phyloP scores from a whole-genome alignment of 2,329 filamentous ascomycete species.

The Fusarium dimerum region DNA sequence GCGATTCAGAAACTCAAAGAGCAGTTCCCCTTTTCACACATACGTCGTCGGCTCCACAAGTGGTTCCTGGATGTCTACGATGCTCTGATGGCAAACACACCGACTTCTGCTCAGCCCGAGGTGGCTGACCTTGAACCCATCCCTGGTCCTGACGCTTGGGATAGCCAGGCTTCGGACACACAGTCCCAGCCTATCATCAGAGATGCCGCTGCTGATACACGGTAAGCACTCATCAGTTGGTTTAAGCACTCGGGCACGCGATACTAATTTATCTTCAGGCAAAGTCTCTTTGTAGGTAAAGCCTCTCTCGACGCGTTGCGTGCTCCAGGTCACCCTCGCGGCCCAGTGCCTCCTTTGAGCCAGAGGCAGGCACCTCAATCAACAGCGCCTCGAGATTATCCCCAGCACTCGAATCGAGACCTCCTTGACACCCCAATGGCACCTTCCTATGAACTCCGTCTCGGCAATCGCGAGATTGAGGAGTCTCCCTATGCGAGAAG shows the following conservation, averaged over 20 bases:
- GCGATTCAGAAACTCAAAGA: constrained; percentile 14
- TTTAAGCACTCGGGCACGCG: neutral
- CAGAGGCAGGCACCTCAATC: constrained; percentile 20
- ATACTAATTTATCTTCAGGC: constrained; percentile 6
- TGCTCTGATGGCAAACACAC: neutral
- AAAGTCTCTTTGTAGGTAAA: constrained; percentile 21
- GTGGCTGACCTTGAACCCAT: neutral
- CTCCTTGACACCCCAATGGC: constrained; percentile 17
- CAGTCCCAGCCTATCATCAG: neutral
- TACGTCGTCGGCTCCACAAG: constrained; percentile 17
- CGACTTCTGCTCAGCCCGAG: neutral
- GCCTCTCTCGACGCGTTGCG: constrained; percentile 22
- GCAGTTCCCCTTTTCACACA: constrained; percentile 15
- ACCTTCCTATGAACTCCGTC: constrained; percentile 7
- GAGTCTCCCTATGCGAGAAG: neutral
- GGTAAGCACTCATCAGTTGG: neutral
- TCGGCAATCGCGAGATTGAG: neutral
- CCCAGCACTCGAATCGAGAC: constrained; percentile 18
- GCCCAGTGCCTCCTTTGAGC: constrained; percentile 19
- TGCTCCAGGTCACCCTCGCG: constrained; percentile 1
- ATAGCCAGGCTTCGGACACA: neutral
- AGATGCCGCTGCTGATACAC: neutral
- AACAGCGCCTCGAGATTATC: constrained; percentile 24
- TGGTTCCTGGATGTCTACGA: constrained; percentile 24
- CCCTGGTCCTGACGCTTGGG: neutral